Percentiles rank a stretch among this genome's conserved stretches.
These are phyloP conservation scores for Corchorus capsularis DNA, from an alignment of 345 rosid genomes.

Conservation along the genomic window DNA sequence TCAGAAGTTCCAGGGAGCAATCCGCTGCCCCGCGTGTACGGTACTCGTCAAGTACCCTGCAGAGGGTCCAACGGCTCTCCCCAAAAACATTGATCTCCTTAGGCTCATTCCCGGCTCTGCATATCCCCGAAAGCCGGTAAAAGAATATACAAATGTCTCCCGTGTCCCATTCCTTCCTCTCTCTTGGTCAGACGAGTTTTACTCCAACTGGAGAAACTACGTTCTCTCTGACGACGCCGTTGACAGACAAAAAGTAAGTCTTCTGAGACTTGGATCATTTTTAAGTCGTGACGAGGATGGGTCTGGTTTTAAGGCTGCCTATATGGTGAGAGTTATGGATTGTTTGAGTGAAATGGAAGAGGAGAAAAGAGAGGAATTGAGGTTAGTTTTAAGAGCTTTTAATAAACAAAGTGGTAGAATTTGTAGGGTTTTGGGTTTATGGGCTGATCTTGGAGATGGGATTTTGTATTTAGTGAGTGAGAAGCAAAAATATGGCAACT, in stretches of 20 bases:
- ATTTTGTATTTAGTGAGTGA: constrained; percentile 62
- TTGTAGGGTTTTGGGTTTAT: constrained; percentile 65
- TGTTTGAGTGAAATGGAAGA: constrained; percentile 58
- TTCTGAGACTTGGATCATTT: constrained; percentile 49
- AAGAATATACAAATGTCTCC: constrained; percentile 1
- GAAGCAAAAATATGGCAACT: constrained; percentile 32
- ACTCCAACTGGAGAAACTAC: constrained; percentile 60
- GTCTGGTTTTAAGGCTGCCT: constrained; percentile 50
- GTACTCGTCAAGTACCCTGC: constrained; percentile 77
- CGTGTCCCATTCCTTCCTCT: constrained; percentile 46
- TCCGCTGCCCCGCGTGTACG: constrained; percentile 89
- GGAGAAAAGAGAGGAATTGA: constrained; percentile 48
- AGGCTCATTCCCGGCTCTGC: constrained; percentile 39
- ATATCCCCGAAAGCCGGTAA: constrained; percentile 19
- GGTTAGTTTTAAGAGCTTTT: constrained; percentile 37
- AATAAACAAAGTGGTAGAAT: constrained; percentile 31
- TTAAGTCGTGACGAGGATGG: constrained; percentile 24
- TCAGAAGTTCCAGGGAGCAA: constrained; percentile 55
- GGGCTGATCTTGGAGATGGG: constrained; percentile 66
- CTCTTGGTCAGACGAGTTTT: constrained; percentile 70
- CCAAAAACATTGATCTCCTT: constrained; percentile 86
- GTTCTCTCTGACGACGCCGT: constrained; percentile 51
- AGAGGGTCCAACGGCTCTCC: constrained; percentile 74
- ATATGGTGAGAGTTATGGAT: constrained; percentile 50
- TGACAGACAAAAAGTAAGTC: constrained; percentile 44